Conservation (phyloP, 2,329 filamentous ascomycete species). For the Diplocarpon rosae region DNA sequence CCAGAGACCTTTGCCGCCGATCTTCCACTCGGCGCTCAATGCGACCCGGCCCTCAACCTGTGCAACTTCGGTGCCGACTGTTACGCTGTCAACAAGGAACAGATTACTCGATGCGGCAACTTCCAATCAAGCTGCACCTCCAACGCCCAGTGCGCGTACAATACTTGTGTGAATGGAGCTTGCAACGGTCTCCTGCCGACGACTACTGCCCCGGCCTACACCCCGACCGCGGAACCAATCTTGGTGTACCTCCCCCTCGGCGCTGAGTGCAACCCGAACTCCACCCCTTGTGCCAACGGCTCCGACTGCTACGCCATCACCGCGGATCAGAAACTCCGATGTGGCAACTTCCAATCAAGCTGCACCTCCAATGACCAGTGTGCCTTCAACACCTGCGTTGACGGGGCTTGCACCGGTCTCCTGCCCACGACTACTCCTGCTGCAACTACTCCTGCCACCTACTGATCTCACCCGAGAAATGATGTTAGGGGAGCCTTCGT, state of each 20-base stretch:
- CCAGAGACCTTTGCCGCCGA: too few relatives aligned
- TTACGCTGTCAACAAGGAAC: constrained; percentile 6
- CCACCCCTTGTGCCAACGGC: constrained; percentile 8
- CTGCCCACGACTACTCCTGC: too few relatives aligned
- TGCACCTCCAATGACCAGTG: constrained; percentile 10
- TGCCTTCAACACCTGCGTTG: constrained; percentile 11
- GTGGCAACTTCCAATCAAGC: constrained; percentile 10
- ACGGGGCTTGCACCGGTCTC: constrained; percentile 8
- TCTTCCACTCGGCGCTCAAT: too few relatives aligned
- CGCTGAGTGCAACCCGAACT: constrained; percentile 5
- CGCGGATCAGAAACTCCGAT: constrained; percentile 4
- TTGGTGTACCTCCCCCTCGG: constrained; percentile 5
- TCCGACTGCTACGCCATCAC: constrained; percentile 11
- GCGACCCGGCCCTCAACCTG: too few relatives aligned
- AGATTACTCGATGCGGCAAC: constrained; percentile 10
- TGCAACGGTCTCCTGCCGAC: constrained; percentile 8
- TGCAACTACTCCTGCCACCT: too few relatives aligned
- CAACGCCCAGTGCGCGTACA: constrained; percentile 12
- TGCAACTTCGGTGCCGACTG: constrained; percentile 8
- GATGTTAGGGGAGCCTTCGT: too few relatives aligned
- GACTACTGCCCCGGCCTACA: background rate
- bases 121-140: constrained; percentile 7
- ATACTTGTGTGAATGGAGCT: constrained; percentile 10
- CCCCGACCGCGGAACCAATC: background rate
- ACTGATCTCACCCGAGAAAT: too few relatives aligned